Conservation (phyloP, 495 filamentous ascomycete genomes). For the Trichoderma parareesei region DNA sequence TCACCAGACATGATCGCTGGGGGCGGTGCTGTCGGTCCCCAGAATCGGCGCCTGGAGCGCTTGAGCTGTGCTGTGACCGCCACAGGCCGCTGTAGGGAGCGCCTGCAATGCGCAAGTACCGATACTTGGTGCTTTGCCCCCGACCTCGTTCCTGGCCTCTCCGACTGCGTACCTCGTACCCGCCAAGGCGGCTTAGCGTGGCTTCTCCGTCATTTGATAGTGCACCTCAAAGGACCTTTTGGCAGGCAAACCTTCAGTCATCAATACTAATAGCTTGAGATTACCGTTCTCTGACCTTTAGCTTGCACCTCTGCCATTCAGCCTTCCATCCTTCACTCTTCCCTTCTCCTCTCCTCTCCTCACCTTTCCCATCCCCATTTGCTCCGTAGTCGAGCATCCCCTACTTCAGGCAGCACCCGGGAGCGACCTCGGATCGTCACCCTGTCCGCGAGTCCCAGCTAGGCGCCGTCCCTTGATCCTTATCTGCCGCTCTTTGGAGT, state of each 20-base stretch:
- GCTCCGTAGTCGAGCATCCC: neutral
- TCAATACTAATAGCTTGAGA: neutral
- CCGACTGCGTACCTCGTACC: neutral
- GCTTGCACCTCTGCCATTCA: neutral
- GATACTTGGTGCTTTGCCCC: neutral
- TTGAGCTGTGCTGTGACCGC: neutral
- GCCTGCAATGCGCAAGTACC: neutral
- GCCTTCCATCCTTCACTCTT: neutral
- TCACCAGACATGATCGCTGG: neutral
- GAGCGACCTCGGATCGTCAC: neutral
- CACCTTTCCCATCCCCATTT: neutral
- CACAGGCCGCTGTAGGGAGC: neutral
- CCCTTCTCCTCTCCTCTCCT: neutral
- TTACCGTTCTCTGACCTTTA: neutral
- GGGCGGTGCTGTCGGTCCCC: no score
- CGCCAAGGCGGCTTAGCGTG: neutral
- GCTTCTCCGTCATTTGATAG: neutral
- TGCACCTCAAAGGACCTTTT: neutral
- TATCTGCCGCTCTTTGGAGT: neutral
- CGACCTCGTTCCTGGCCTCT: neutral
- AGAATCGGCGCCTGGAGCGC: neutral
- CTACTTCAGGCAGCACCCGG: neutral
- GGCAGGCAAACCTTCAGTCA: neutral
- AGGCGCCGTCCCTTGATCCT: neutral
- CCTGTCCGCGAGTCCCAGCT: neutral